These are phyloP conservation scores for Sugiyamaella novakii DNA, from an alignment of 1,139 yeast species.

Conservation along the genomic window DNA sequence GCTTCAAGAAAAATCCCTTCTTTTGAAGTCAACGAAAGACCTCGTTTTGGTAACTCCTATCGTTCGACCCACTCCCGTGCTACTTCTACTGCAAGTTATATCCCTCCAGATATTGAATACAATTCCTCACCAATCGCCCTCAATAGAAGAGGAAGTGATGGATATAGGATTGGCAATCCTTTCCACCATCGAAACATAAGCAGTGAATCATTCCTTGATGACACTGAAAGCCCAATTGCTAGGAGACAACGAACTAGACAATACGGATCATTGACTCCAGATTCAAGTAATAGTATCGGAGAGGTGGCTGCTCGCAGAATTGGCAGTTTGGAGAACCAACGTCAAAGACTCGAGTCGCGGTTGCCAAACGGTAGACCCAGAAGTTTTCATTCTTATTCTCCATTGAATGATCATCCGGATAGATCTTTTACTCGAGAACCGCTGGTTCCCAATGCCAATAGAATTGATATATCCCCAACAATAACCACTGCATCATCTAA, in stretches of 20 bases:
- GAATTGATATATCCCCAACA: constrained; percentile 8
- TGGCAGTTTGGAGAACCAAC: constrained; percentile 19
- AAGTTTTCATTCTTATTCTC: constrained; percentile 14
- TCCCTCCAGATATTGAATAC: neutral
- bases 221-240: constrained; percentile 23
- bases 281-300: constrained; percentile 15
- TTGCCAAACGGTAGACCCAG: constrained; percentile 15
- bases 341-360: constrained; percentile 11
- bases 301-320: constrained; percentile 18
- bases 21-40: no score
- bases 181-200: constrained; percentile 9
- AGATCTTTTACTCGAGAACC: neutral
- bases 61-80: neutral
- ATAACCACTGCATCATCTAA: constrained; percentile 4
- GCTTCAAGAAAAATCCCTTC: no score
- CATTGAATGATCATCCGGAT: neutral
- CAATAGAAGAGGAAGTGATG: constrained; percentile 11
- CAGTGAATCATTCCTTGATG: constrained; percentile 13
- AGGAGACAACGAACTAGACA: constrained; percentile 22
- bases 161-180: constrained; percentile 2
- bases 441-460: constrained; percentile 1
- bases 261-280: constrained; percentile 18
- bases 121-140: neutral
- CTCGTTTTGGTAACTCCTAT: neutral
- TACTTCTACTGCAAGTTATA: constrained; percentile 1